Conservation (phyloP, 2,329 filamentous ascomycete genomes). For the Exserohilum turcica region DNA sequence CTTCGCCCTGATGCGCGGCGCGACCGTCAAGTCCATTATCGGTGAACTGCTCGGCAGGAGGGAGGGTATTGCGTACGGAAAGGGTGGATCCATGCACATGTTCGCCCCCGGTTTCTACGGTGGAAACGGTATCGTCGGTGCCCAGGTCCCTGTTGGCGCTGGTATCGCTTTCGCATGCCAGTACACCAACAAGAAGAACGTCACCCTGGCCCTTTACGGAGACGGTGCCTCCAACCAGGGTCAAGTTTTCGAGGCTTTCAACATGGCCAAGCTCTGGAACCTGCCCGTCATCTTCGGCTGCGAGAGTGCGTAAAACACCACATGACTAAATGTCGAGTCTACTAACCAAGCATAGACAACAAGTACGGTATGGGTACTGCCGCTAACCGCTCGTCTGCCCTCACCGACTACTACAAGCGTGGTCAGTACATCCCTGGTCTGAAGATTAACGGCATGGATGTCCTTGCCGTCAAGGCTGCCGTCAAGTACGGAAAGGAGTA, state of each 20-base stretch:
- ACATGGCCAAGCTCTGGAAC: slow-evolving; percentile 99
- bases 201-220: slow-evolving; percentile 89
- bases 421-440: slow-evolving; percentile 99
- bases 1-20: slow-evolving; percentile 96
- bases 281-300: slow-evolving; percentile 94
- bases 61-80: slow-evolving; percentile 97
- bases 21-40: slow-evolving; percentile 55
- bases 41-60: slow-evolving; percentile 71
- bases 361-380: slow-evolving; percentile 99
- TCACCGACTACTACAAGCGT: slow-evolving; percentile 99
- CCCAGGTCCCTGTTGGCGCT: slow-evolving; percentile 95
- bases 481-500: slow-evolving; percentile 93
- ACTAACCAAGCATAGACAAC: slow-evolving; percentile 73
- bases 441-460: slow-evolving; percentile 99
- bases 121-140: slow-evolving; percentile 98
- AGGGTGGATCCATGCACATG: slow-evolving; percentile 99
- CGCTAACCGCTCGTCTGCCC: slow-evolving; percentile 87
- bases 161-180: slow-evolving; percentile 97
- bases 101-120: slow-evolving; percentile 98
- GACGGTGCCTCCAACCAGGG: slow-evolving; percentile 99
- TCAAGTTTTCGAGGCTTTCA: slow-evolving; percentile 99
- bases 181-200: slow-evolving; percentile 86
- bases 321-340: not conserved
- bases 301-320: slow-evolving; percentile 74
- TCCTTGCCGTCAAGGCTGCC: slow-evolving; percentile 95